Base-by-base conservation (phyloP, 768 basidiomycete species). In the Tricholoma furcatifolium region DNA sequence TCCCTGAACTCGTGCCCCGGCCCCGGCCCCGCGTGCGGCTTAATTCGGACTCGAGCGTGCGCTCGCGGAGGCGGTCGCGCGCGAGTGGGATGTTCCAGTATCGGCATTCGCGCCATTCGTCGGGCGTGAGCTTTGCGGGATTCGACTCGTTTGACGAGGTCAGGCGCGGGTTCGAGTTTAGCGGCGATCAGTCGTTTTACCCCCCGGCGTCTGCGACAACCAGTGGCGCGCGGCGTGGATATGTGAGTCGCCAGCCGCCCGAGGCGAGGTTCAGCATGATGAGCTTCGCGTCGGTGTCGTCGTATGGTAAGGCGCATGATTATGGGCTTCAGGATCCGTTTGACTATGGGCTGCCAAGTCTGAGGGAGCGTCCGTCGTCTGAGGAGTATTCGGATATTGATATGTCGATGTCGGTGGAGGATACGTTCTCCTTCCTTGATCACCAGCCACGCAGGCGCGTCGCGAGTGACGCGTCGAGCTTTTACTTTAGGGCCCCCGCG, bases 271-370 rank as follows among this genome's bases (percentile, higher is more conserved):
- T 85, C 67, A 90, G 87, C 61, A 84, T n/a, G n/a, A n/a, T n/a
- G n/a, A n/a, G n/a, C n/a, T n/a, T 92, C 46, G 85, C 87, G 0
- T 91, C 89, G 0, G 79, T 91, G 4, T 91, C 90, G 0, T 91
- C 89, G 0, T 90, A 88, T 54, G 89, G 91, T 3, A 74, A 74
- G 2, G 81, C 88, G 32, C 70, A 87, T 54, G 78, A 87, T 51
- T 65, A 75, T 15, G 90, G 90, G 15, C 65, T 76, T 1, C 64
- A 59, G 2, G 90, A 93, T 65, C 90, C 90, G 0, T 92, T 92
- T 65, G 87, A 87, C 38, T 91, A 84, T 54, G 85, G 74, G 1
- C 60, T 82, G 12, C 76, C 80, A 18, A 81, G 79, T 49, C 64
- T 81, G 23, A 70, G 64, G 15, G 80, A 82, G 54, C 67, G 83